phyloP scores from a whole-genome alignment of 2,329 filamentous ascomycete genomes.

The Fusarium neocosmosporiellum region DNA sequence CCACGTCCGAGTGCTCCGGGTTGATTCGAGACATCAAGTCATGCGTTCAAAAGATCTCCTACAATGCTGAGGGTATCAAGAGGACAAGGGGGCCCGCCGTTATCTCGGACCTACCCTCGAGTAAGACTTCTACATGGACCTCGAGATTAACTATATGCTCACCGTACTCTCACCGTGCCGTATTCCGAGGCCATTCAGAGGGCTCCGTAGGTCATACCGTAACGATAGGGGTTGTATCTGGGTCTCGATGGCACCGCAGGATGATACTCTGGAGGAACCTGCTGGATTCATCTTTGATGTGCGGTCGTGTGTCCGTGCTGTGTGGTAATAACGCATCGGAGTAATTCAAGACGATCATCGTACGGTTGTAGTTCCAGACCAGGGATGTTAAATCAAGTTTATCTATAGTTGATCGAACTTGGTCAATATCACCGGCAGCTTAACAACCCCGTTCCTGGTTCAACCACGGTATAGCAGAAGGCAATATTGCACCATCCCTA shows the following conservation, averaged over 20 bases:
- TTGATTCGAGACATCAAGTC: not conserved
- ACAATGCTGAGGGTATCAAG: not conserved
- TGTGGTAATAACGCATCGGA: slow-evolving; percentile 23
- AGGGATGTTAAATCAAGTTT: not conserved
- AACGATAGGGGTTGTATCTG: not conserved
- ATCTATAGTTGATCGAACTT: not conserved
- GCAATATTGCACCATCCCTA: slow-evolving; percentile 16
- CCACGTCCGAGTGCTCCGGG: not conserved
- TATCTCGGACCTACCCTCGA: not conserved
- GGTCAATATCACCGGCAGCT: not conserved
- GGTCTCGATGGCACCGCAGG: slow-evolving; percentile 4
- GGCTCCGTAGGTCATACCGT: not conserved
- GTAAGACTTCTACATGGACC: not conserved
- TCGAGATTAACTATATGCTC: not conserved
- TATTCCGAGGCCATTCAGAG: not conserved
- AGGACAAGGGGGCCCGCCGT: not conserved
- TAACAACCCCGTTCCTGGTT: not conserved
- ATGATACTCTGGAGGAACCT: not conserved
- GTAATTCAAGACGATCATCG: not conserved
- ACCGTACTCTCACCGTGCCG: not conserved
- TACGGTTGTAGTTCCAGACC: not conserved
- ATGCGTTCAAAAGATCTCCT: not conserved
- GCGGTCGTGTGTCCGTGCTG: not conserved
- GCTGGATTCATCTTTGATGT: not conserved
- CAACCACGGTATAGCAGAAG: slow-evolving; percentile 8